phyloP scores from a whole-genome alignment of 768 basidiomycete genomes.

The Flagelloscypha sp. region DNA sequence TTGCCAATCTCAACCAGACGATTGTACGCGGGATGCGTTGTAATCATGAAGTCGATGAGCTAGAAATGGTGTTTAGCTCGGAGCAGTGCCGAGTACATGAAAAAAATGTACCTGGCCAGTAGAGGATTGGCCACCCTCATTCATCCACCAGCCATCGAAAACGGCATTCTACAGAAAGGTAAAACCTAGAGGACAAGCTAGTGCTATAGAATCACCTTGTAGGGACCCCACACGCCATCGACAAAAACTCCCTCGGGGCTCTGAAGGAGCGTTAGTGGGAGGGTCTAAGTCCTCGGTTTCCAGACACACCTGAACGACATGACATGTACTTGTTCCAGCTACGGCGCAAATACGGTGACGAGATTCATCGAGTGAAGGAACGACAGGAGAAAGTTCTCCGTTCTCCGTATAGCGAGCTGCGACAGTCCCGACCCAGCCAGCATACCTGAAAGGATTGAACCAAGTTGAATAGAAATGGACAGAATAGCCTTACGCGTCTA shows the following conservation, averaged over 20 bases:
- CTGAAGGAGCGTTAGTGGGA: conserved; percentile 23
- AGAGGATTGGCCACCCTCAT: conserved; percentile 96
- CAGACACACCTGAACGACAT: conserved; percentile 72
- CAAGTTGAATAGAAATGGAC: conserved; percentile 4
- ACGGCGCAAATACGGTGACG: conserved; percentile 80
- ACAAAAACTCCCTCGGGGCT: conserved; percentile 82
- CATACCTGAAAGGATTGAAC: conserved; percentile 46
- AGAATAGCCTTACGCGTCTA: conserved; percentile 69
- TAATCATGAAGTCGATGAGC: conserved; percentile 93
- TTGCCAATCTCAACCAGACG: conserved; percentile 59
- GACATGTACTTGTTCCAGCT: conserved; percentile 95
- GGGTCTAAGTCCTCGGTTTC: no score
- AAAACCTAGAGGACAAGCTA: conserved; percentile 3
- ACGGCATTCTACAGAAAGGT: conserved; percentile 59
- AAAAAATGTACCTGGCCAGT: conserved; percentile 70
- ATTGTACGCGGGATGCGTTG: conserved; percentile 80
- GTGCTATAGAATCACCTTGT: conserved; percentile 41
- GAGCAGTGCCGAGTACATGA: not conserved
- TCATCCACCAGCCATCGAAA: conserved; percentile 98
- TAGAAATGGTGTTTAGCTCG: conserved; percentile 19
- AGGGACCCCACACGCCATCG: conserved; percentile 88
- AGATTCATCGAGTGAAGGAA: conserved; percentile 68
- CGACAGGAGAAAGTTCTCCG: conserved; percentile 37
- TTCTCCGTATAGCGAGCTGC: conserved; percentile 63
- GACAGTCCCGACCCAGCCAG: conserved; percentile 96